These are phyloP conservation scores for Lignosus rhinocerotis DNA, from an alignment of 1,284 basidiomycete species.

Conservation along the genomic window DNA sequence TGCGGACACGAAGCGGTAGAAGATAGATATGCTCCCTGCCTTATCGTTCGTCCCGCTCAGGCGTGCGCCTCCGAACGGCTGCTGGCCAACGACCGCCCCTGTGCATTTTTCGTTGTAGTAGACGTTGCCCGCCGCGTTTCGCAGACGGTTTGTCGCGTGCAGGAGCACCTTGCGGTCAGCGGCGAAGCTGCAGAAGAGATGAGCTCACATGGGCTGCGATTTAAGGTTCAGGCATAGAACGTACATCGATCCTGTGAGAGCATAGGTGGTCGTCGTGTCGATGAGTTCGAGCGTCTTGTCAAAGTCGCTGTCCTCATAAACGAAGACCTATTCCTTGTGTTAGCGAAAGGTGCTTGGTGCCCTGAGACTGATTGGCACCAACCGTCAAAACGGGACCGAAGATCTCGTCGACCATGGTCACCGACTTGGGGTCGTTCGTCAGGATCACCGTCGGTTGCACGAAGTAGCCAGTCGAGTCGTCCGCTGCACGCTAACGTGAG, in stretches of 20 bases:
- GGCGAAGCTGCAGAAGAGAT: constrained; percentile 64
- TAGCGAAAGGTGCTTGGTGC: not conserved
- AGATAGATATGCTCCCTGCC: constrained; percentile 89
- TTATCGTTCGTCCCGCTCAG: constrained; percentile 98
- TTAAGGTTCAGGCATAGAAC: too few species aligned
- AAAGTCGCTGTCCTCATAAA: constrained; percentile 83
- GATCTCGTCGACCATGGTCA: constrained; percentile 95
- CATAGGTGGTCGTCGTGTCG: constrained; percentile 88
- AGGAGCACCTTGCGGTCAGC: constrained; percentile 78
- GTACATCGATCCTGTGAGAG: constrained; percentile 87
- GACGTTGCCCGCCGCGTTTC: constrained; percentile 87
- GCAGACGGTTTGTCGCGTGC: constrained; percentile 74
- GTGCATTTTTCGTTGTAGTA: constrained; percentile 98
- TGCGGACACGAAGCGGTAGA: constrained; percentile 86
- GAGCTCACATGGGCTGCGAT: too few species aligned
- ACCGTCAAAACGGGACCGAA: constrained; percentile 97
- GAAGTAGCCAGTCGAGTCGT: constrained; percentile 93
- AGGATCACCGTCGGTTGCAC: constrained; percentile 94
- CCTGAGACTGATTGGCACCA: constrained; percentile 19
- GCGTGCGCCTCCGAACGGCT: constrained; percentile 95
- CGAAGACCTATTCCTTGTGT: constrained; percentile 58
- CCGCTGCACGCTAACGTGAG: constrained; percentile 44
- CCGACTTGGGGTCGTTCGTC: constrained; percentile 87
- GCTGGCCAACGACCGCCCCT: constrained; percentile 93
- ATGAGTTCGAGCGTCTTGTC: constrained; percentile 88